Base-by-base conservation (phyloP, 75 land plant genomes). In the Cunninghamia lanceolata region DNA sequence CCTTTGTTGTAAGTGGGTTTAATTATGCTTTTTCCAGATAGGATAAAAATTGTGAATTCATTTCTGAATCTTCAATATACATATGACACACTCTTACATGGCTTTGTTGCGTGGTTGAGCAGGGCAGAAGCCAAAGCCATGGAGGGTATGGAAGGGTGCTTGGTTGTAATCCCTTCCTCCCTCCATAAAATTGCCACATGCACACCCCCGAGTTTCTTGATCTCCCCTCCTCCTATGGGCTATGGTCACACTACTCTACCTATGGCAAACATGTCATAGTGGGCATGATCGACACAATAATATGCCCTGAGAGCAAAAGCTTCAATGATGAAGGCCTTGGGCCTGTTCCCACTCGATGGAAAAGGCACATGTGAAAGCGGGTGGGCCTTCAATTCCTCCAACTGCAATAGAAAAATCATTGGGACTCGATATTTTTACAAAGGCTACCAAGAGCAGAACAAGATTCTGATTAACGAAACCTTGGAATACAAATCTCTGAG, bases 281-380 rank as follows among this genome's bases (percentile, higher is more conserved):
- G n/a, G 99, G 99, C 13, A 87, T 94, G 4, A 85, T 97, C 9
- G 99, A 97, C 87, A 93, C 96, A 35, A 96, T 95, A 14, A 90
- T 93, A 0, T 93, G 95, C 92, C 96, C 96, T 21, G 93, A 93
- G 86, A 91, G 93, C 63, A 87, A 87, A 36, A 95, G 96, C 89
- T 95, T 95, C 86, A 85, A 70, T 68, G 95, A 95, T 84, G 50
- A 56, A 2, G 95, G 93, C 21, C 52, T 95, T 84, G 38, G 84
- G 19, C 85, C 89, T 1, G 87, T 89, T 15, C 95, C 95, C 0
- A 45, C 89, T 9, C 89, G 82, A 11, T 95, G 96, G 96, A 91
- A 87, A n/a, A 59, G 96, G 96, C 9, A 85, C 47, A 0, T 95
- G 96, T 84, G 95, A 92, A 70, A 71, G 85, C 16, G 91, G 94